Percentiles rank a stretch among this genome's conserved stretches.
Evolutionary conservation across 2,329 filamentous ascomycete genomes (phyloP).

Genomic region (Ustilaginoidea virens): DNA sequence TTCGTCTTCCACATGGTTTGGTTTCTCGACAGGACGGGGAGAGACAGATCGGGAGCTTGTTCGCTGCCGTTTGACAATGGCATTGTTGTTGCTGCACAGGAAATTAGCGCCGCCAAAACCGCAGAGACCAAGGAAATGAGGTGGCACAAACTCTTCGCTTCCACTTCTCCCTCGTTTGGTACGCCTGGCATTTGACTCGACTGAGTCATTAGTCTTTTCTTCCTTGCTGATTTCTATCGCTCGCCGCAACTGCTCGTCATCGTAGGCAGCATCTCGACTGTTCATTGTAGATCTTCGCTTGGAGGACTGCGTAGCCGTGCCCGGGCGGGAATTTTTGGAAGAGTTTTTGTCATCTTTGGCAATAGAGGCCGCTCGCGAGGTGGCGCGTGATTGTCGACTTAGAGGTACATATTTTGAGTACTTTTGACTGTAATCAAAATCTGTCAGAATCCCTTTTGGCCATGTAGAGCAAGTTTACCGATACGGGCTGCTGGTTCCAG

Average conservation of each 20-base stretch:
- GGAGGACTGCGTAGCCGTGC: conserved; percentile 38
- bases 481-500: no score
- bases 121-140: conserved; percentile 7
- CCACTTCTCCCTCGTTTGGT: conserved; percentile 78
- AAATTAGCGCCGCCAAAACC: conserved; percentile 12
- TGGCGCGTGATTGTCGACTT: conserved; percentile 37
- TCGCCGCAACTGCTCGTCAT: conserved; percentile 76
- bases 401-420: conserved; percentile 52
- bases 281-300: conserved; percentile 96
- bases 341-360: conserved; percentile 45
- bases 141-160: conserved; percentile 70
- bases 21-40: conserved; percentile 28
- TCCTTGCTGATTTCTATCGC: conserved; percentile 94
- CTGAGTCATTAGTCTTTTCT: conserved; percentile 39
- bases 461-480: conserved; percentile 4
- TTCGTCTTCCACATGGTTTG: conserved; percentile 34
- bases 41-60: conserved; percentile 63
- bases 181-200: conserved; percentile 43
- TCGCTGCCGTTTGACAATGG: conserved; percentile 64
- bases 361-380: conserved; percentile 48
- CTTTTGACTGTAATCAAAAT: conserved; percentile 34
- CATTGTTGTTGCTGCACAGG: conserved; percentile 42
- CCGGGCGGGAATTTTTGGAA: conserved; percentile 39
- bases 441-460: no score
- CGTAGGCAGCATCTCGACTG: conserved; percentile 85